Conservation (phyloP, 805 yeast genomes). For the Candida coleopterorum region DNA sequence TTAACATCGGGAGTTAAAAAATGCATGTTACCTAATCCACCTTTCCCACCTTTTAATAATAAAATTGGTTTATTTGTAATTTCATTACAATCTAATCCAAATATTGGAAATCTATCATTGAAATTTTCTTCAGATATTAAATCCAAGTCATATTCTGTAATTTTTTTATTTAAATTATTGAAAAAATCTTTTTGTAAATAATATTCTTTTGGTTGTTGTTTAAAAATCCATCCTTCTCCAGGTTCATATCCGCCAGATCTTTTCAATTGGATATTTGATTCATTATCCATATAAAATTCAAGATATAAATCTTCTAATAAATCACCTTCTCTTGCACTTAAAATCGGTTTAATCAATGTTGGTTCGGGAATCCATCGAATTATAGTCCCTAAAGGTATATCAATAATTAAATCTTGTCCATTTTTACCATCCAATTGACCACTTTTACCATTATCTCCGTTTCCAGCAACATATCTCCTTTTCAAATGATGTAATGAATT, state of each 20-base stretch:
- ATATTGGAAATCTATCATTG: constrained; percentile 69
- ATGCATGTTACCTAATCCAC: constrained; percentile 97
- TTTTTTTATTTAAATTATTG: constrained; percentile 54
- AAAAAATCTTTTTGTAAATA: constrained; percentile 67
- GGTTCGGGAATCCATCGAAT: constrained; percentile 85
- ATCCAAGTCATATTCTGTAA: constrained; percentile 59
- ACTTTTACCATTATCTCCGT: constrained; percentile 68
- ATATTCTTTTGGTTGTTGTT: constrained; percentile 69
- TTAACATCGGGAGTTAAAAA: constrained; percentile 78
- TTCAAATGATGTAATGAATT: constrained; percentile 67
- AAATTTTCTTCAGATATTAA: constrained; percentile 51
- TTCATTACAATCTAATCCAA: constrained; percentile 70
- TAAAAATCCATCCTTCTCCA: constrained; percentile 88
- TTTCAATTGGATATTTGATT: constrained; percentile 43
- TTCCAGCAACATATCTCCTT: constrained; percentile 63
- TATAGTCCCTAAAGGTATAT: constrained; percentile 90
- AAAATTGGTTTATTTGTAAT: constrained; percentile 64
- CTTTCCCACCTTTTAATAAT: constrained; percentile 78
- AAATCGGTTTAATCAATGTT: constrained; percentile 30
- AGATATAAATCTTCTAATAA: constrained; percentile 21
- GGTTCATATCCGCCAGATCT: constrained; percentile 48
- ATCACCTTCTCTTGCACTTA: constrained; percentile 12
- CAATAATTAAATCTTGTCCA: constrained; percentile 74
- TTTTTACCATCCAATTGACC: constrained; percentile 81
- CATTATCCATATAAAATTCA: constrained; percentile 25